Percentiles rank a stretch among this genome's conserved stretches.
Conservation (phyloP, 345 rosid genomes). For the Populus deltoides region DNA sequence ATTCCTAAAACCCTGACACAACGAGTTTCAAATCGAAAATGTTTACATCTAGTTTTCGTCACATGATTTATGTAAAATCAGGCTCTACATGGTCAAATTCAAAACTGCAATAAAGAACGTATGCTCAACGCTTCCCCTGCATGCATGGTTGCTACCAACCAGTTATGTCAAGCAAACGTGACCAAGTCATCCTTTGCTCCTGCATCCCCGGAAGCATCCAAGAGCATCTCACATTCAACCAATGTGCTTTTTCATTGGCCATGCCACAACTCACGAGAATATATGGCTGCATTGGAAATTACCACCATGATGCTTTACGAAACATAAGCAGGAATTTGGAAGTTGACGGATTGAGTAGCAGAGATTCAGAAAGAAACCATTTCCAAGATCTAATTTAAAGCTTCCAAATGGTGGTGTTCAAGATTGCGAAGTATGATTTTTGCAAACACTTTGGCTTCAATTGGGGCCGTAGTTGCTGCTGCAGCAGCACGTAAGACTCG, state of each 20-base stretch:
- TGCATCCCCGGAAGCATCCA: not conserved
- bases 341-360: not conserved
- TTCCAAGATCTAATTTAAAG: not conserved
- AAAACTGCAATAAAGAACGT: too few relatives aligned
- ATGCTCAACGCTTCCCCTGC: too few relatives aligned
- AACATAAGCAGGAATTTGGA: not conserved
- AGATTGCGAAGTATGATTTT: constrained; percentile 37
- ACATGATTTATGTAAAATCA: too few relatives aligned
- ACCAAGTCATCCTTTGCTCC: not conserved
- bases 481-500: constrained; percentile 30
- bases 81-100: too few relatives aligned
- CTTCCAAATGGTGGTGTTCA: constrained; percentile 20
- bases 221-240: not conserved
- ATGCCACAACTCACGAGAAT: not conserved
- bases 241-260: not conserved
- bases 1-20: too few relatives aligned
- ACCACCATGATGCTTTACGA: not conserved
- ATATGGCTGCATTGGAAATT: not conserved
- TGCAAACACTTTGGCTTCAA: constrained; percentile 37
- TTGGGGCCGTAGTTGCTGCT: constrained; percentile 26
- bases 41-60: too few relatives aligned
- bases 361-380: not conserved
- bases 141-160: too few relatives aligned
- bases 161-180: not conserved
- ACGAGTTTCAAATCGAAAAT: too few relatives aligned